These are phyloP conservation scores for Moesziomyces antarcticus DNA, from an alignment of 1,284 basidiomycete genomes.

Conservation along the genomic window DNA sequence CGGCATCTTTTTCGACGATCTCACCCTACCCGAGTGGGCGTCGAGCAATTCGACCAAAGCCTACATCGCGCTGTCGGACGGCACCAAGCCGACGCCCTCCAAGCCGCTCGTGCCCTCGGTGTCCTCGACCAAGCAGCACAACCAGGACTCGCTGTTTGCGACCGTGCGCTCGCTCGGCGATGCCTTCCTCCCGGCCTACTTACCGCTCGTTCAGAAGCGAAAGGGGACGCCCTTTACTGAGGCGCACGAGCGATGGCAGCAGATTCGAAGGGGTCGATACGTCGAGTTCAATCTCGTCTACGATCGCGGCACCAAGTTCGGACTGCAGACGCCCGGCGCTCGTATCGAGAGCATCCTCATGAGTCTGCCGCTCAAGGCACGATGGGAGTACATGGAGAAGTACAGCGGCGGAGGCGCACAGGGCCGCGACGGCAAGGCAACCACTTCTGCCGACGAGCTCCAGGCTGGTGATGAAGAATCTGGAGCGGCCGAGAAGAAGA, in stretches of 20 bases:
- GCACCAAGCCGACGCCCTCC: constrained; percentile 25
- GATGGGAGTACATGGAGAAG: constrained; percentile 66
- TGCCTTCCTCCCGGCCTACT: constrained; percentile 64
- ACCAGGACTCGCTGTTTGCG: constrained; percentile 58
- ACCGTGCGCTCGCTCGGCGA: constrained; percentile 62
- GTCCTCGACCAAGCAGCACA: constrained; percentile 50
- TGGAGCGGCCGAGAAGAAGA: constrained; percentile 42
- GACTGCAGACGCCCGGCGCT: constrained; percentile 66
- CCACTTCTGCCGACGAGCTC: constrained; percentile 13
- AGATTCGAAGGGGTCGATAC: constrained; percentile 61
- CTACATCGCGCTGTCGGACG: constrained; percentile 58
- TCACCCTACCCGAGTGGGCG: constrained; percentile 56
- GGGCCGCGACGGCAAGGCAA: constrained; percentile 45
- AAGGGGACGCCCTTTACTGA: constrained; percentile 49
- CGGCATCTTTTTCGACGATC: constrained; percentile 90
- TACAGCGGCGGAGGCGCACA: constrained; percentile 56
- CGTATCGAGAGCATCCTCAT: constrained; percentile 67
- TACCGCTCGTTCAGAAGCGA: constrained; percentile 60
- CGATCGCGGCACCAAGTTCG: constrained; percentile 67
- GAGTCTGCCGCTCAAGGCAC: constrained; percentile 64
- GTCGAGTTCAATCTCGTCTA: constrained; percentile 68
- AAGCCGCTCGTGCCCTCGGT: constrained; percentile 27
- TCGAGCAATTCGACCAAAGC: constrained; percentile 7
- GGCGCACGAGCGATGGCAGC: constrained; percentile 61
- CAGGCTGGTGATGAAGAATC: constrained; percentile 16